These are phyloP conservation scores for Botryobasidium botryosum DNA, from an alignment of 768 basidiomycete species.

Conservation along the genomic window DNA sequence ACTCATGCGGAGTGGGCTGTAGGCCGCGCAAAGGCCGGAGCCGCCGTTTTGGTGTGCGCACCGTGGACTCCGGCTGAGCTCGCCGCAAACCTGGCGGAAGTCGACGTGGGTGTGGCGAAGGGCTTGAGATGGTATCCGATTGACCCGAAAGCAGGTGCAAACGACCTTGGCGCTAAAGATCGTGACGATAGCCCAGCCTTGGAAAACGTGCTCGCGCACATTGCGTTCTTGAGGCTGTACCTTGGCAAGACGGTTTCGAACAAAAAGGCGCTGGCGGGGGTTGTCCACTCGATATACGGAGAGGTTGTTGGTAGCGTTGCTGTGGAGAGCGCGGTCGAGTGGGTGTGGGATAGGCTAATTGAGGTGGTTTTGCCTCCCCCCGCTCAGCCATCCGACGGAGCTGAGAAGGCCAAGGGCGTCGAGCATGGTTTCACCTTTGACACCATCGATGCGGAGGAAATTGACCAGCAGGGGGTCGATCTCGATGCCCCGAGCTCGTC, in stretches of 20 bases:
- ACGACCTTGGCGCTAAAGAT: constrained; percentile 22
- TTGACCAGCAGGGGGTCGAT: constrained; percentile 30
- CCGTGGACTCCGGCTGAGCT: constrained; percentile 66
- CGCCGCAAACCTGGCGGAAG: constrained; percentile 41
- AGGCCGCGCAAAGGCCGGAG: constrained; percentile 42
- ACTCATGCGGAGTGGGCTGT: constrained; percentile 61
- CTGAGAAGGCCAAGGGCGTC: constrained; percentile 19
- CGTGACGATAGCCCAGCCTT: constrained; percentile 13
- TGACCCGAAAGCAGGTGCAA: constrained; percentile 38
- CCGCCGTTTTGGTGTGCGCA: constrained; percentile 57
- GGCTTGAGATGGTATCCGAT: constrained; percentile 41
- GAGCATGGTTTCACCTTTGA: constrained; percentile 41
- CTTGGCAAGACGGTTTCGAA: constrained; percentile 39
- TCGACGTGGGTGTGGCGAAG: constrained; percentile 32
- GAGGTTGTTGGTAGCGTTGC: constrained; percentile 30
- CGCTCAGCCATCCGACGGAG: constrained; percentile 16
- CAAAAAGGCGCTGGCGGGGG: constrained; percentile 24
- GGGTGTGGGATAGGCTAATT: constrained; percentile 45
- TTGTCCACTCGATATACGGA: constrained; percentile 33
- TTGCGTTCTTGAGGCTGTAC: constrained; percentile 77
- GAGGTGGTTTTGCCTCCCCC: constrained; percentile 32
- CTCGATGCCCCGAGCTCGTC: constrained; percentile 31
- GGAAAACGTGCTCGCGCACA: constrained; percentile 46
- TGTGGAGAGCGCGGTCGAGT: constrained; percentile 19
- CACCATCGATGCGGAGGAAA: constrained; percentile 28